Conservation (phyloP, 768 basidiomycete species). For the Macrolepiota albuminosa region DNA sequence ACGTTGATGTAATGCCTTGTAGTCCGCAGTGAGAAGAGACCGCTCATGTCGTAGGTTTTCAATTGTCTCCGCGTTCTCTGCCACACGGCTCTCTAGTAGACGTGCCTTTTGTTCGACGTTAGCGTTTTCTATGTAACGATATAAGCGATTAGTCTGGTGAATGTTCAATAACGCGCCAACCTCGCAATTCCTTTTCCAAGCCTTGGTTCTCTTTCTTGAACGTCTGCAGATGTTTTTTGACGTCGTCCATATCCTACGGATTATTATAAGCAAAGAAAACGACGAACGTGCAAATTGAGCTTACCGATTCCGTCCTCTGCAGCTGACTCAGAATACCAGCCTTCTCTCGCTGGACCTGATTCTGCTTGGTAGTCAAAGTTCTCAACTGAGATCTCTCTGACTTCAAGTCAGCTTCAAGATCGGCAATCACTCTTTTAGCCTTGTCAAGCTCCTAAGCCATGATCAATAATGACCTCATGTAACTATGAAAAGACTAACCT, state of each 20-base stretch:
- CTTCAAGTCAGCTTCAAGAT: conserved; percentile 69
- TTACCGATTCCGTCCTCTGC: conserved; percentile 66
- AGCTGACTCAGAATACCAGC: conserved; percentile 59
- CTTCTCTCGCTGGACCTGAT: conserved; percentile 58
- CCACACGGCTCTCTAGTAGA: conserved; percentile 58
- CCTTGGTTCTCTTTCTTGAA: conserved; percentile 71
- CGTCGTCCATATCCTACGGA: conserved; percentile 71
- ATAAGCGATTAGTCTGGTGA: conserved; percentile 1
- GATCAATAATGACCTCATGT: neutral
- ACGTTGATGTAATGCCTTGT: conserved; percentile 67
- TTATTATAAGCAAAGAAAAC: conserved; percentile 3
- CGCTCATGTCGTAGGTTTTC: conserved; percentile 77
- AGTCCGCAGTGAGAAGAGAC: conserved; percentile 59
- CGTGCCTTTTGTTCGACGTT: conserved; percentile 73
- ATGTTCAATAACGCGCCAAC: conserved; percentile 30
- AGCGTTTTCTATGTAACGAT: conserved; percentile 43
- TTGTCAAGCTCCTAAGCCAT: conserved; percentile 64
- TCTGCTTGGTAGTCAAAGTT: conserved; percentile 59
- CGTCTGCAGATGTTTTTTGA: conserved; percentile 61
- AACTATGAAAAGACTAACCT: conserved; percentile 32
- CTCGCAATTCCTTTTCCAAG: conserved; percentile 69
- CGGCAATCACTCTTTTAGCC: conserved; percentile 58
- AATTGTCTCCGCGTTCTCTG: conserved; percentile 66
- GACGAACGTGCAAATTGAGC: conserved; percentile 14
- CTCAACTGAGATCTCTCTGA: conserved; percentile 65